phyloP scores from a whole-genome alignment of 1,139 yeast genomes.

The Debaryomyces fabryi region DNA sequence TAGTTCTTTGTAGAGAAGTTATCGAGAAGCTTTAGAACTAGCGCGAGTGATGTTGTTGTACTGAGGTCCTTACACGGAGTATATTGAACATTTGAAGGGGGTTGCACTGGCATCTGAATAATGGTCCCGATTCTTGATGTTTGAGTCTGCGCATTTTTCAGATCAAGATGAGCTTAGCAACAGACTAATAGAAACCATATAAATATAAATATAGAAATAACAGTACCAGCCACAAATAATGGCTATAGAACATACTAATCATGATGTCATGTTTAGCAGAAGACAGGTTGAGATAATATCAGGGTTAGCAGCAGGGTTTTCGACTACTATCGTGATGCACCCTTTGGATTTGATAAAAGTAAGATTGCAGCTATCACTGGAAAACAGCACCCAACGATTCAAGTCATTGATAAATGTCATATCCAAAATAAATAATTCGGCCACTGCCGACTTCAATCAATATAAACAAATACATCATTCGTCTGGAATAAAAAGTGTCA shows the following conservation, averaged over 20 bases:
- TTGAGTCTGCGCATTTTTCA: neutral
- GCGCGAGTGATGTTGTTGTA: neutral
- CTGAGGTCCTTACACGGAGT: neutral
- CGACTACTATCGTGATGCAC: conserved; percentile 80
- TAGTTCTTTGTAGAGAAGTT: neutral
- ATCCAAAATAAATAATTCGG: conserved; percentile 21
- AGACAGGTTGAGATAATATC: conserved; percentile 56
- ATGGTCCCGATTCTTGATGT: neutral
- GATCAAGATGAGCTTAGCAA: conserved; percentile 1
- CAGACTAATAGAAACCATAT: neutral
- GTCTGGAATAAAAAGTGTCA: neutral
- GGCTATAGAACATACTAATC: neutral
- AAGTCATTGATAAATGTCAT: conserved; percentile 20
- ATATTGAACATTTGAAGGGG: neutral
- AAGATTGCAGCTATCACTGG: conserved; percentile 59
- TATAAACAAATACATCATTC: neutral
- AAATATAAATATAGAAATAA: too few species aligned
- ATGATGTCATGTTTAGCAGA: conserved; percentile 11
- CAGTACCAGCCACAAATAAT: neutral
- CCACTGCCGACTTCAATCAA: conserved; percentile 10
- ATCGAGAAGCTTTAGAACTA: too few species aligned
- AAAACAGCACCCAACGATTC: conserved; percentile 13
- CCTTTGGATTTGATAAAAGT: conserved; percentile 87
- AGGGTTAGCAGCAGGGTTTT: conserved; percentile 82
- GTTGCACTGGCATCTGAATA: neutral